Evolutionary conservation across 2,329 filamentous ascomycete species (phyloP), one percentile per base, ranked within the genome.

Genomic region (Raffaelea albimanens): DNA sequence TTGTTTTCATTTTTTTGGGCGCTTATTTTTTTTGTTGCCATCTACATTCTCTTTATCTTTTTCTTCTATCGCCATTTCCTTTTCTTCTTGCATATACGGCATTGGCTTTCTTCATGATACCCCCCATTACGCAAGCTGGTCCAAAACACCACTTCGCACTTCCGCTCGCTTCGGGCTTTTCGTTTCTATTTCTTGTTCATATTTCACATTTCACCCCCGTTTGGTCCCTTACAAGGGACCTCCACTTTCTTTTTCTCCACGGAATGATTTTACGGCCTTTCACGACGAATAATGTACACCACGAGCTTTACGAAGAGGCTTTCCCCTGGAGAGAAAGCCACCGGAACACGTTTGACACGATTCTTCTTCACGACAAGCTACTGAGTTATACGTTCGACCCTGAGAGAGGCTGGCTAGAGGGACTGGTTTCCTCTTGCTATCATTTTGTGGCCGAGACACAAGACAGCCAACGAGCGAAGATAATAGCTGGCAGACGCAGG

Each of bases 281-380:
- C 44, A 47, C 46, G 49, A 51, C 38, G 48, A 34, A 53, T 47
- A 52, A 44, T 43, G 31, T 42, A 43, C 38, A 33, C 36, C 34
- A 45, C 46, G 43, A 44, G 44, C 48, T 48, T 39, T 29, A 48
- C 46, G 48, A 45, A 44, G 23, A 40, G 23, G 20, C 18, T 47
- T 43, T 13, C 40, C 49, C 51, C 50, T 55, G 53, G 63, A 72
- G 68, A 72, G 66, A 75, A 75, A 38, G 34, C n/a, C 14, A 8
- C 8, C 14, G 34, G 71, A 76, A 68, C 34, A 38, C 34, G 34
- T 38, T 60, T 41, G 45, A 47, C 36, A 38, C 34, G 34, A 38
- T 43, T 47, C 40, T 43, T 39, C 31, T 21, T 18, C 33, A 29
- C 25, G 38, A 31, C 40, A n/a, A 36, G 39, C 29, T 13, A 29